Conservation (phyloP, 2,329 filamentous ascomycete genomes). For the Colletotrichum acutatum region DNA sequence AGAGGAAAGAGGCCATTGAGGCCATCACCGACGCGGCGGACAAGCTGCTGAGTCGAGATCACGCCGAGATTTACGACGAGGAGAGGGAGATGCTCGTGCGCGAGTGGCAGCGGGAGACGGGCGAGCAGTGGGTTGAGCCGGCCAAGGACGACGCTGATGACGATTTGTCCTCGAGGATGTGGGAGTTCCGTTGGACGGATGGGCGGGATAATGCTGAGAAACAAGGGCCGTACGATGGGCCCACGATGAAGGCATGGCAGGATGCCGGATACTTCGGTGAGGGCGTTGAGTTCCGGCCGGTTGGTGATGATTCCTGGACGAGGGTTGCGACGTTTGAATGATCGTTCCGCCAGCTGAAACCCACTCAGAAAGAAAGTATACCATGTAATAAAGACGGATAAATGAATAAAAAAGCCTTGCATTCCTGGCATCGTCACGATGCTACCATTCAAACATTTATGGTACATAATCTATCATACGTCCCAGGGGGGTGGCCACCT, state of each 20-base stretch:
- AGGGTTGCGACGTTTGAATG: constrained; percentile 59
- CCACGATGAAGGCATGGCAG: constrained; percentile 91
- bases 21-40: constrained; percentile 91
- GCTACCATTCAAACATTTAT: constrained; percentile 31
- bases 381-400: not conserved
- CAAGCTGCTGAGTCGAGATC: constrained; percentile 82
- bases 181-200: constrained; percentile 95
- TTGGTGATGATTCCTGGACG: constrained; percentile 67
- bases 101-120: constrained; percentile 85
- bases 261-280: constrained; percentile 93
- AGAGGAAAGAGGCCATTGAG: constrained; percentile 79
- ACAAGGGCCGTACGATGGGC: constrained; percentile 88
- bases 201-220: constrained; percentile 81
- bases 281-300: constrained; percentile 81
- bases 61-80: constrained; percentile 91
- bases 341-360: not conserved
- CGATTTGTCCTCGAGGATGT: constrained; percentile 59
- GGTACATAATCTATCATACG: constrained; percentile 37
- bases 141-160: constrained; percentile 45
- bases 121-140: constrained; percentile 81
- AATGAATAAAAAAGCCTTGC: constrained; percentile 26
- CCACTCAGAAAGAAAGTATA: not conserved
- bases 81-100: constrained; percentile 86
- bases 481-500: constrained; percentile 27
- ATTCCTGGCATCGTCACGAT: constrained; percentile 29